Evolutionary conservation across 2,329 filamentous ascomycete species (phyloP), one percentile per base, ranked within the genome.

Genomic region (Coniochaeta prunicola): DNA sequence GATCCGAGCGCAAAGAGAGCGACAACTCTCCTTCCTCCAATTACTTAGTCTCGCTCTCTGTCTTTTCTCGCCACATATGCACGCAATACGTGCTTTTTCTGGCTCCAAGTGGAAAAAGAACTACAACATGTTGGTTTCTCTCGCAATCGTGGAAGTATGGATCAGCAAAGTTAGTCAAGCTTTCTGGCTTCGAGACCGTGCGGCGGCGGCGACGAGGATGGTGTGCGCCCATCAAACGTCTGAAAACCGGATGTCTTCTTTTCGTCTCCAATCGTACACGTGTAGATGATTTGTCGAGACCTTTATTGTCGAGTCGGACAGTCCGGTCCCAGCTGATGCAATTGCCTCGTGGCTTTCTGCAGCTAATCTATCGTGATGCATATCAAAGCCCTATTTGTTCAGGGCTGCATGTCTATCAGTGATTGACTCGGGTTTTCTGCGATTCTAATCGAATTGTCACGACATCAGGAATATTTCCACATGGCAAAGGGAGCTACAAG

Each of bases 1-100:
- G 56, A 50, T 57, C 56, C 34, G 56, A 57, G 56, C 56, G 56
- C 56, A 26, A 15, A 17, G 28, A 26, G n/a, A 57, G n/a, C 38
- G 38, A 48, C 56, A 36, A 3, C 28, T 48, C 36, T 42, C 34
- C 13, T 21, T 17, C 24, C 54, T 21, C 17, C 31, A n/a, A n/a
- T n/a, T n/a, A n/a, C n/a, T n/a, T n/a, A n/a, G n/a, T n/a, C n/a
- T 56, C 19, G 54, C 38, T 36, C 30, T 26, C 8, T 40, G 31
- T 33, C 40, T n/a, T 15, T 40, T 15, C 2, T 57, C 21, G 55
- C 55, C 55, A 57, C 55, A 8, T 24, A 57, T 57, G 53, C 12
- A 30, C 34, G 55, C 33, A 28, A 38, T 38, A n/a, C 13, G 15
- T 28, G 26, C n/a, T 5, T 2, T 28, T 21, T 17, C 12, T 12